Evolutionary conservation across 495 filamentous ascomycete species (phyloP).

Genomic region (Penicillium canariense): DNA sequence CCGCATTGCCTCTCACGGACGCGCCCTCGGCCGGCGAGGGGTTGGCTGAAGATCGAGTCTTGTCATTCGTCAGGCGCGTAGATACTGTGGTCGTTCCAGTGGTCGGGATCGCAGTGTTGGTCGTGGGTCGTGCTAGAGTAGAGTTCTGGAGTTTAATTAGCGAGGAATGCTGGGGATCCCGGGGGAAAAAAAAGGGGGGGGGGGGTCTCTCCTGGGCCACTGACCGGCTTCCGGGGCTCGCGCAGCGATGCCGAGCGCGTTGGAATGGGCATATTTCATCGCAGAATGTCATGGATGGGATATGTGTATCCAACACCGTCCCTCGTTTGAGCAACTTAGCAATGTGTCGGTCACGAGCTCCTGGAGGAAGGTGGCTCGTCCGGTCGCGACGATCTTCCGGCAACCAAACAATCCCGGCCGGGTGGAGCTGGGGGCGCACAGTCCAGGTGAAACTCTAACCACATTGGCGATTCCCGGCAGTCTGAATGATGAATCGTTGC

Average conservation of each 20-base stretch:
- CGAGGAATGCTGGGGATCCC: constrained; percentile 12
- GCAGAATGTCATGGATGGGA: not conserved
- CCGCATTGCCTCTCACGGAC: constrained; percentile 11
- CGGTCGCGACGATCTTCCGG: constrained; percentile 6
- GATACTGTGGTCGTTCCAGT: constrained; percentile 10
- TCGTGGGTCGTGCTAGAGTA: constrained; percentile 29
- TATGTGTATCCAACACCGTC: not conserved
- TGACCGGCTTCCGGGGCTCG: constrained; percentile 40
- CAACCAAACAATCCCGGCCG: constrained; percentile 1
- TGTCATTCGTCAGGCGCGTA: constrained; percentile 9
- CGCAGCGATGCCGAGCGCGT: constrained; percentile 39
- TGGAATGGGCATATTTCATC: constrained; percentile 41
- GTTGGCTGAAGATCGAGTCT: not conserved
- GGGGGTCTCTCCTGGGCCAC: constrained; percentile 18
- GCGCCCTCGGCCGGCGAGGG: constrained; percentile 15
- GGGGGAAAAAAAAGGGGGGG: constrained; percentile 4
- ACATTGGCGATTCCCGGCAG: not conserved
- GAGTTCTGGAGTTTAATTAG: constrained; percentile 25
- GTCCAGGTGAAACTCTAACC: not conserved
- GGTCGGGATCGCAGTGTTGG: constrained; percentile 16
- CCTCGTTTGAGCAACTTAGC: not conserved
- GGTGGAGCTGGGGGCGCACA: not conserved
- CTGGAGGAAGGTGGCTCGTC: constrained; percentile 1
- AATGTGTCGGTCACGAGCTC: not conserved
- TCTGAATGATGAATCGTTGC: not conserved